Percentiles rank a stretch among this genome's conserved stretches.
Conservation (phyloP, 345 rosid genomes). For the Lenwebbia sp. region DNA sequence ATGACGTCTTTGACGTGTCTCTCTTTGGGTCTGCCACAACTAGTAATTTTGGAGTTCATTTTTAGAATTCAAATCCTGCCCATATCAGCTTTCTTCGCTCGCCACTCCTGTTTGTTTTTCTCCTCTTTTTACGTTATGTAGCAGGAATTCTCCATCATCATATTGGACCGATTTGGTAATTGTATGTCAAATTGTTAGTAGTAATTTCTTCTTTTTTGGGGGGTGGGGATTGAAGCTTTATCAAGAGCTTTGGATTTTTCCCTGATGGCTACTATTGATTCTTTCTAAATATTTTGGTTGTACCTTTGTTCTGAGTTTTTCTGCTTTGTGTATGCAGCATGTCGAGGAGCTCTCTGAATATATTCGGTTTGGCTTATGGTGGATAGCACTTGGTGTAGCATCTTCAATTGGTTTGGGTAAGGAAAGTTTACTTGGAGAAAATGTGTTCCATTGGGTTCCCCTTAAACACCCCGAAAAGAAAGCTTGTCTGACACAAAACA, state of each 20-base stretch:
- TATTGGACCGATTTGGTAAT: background rate
- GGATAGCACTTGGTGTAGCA: conserved; percentile 95
- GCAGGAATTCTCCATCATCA: background rate
- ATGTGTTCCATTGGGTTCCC: background rate
- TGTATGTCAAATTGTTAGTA: background rate
- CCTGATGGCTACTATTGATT: background rate
- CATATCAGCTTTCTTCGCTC: background rate
- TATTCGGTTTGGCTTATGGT: conserved; percentile 71
- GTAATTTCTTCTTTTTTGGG: background rate
- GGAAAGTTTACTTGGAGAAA: background rate
- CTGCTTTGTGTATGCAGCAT: conserved; percentile 40
- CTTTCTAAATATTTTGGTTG: background rate
- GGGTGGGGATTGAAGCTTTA: background rate
- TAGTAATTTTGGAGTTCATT: background rate
- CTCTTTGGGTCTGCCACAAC: background rate
- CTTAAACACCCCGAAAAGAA: background rate
- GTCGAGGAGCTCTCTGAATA: conserved; percentile 65
- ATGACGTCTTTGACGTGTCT: background rate
- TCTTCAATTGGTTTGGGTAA: conserved; percentile 99
- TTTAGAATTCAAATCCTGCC: background rate
- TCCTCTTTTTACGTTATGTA: background rate
- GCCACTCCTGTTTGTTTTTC: background rate
- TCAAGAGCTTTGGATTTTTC: background rate
- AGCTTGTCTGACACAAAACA: background rate
- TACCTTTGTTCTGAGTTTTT: background rate